Percentiles rank a stretch among this genome's conserved stretches.
Evolutionary conservation across 2,329 filamentous ascomycete genomes (phyloP).

Genomic region (Botryotinia convoluta): DNA sequence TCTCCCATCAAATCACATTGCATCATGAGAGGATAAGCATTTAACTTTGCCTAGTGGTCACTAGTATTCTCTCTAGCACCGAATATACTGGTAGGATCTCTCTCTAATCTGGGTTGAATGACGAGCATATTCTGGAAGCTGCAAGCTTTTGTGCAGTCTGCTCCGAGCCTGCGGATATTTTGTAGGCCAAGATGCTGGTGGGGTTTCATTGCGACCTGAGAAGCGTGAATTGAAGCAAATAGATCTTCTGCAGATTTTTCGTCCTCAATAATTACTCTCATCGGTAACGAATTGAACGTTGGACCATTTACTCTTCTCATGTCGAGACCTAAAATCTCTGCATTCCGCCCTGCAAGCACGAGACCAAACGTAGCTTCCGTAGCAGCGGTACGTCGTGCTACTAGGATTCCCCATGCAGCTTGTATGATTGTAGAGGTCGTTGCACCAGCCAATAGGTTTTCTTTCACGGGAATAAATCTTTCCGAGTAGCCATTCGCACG

Average conservation of each 20-base stretch:
- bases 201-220: constrained; percentile 38
- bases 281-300: constrained; percentile 42
- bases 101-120: constrained; percentile 16
- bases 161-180: constrained; percentile 4
- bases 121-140: constrained; percentile 20
- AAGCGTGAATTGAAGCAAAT: neutral
- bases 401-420: constrained; percentile 43
- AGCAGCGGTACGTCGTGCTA: constrained; percentile 41
- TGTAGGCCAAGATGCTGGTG: constrained; percentile 19
- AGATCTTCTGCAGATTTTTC: neutral
- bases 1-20: constrained; percentile 18
- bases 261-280: constrained; percentile 40
- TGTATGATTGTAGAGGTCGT: constrained; percentile 28
- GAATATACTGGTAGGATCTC: constrained; percentile 1
- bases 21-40: constrained; percentile 25
- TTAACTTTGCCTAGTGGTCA: constrained; percentile 20
- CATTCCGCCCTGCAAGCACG: constrained; percentile 44
- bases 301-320: constrained; percentile 43
- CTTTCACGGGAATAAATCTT: constrained; percentile 1
- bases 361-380: constrained; percentile 45
- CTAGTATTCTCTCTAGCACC: neutral
- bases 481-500: constrained; percentile 1
- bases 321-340: constrained; percentile 41
- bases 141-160: constrained; percentile 9
- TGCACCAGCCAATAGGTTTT: constrained; percentile 16